Evolutionary conservation across 2,329 filamentous ascomycete genomes (phyloP).

Genomic region (Cordyceps tenuipes): DNA sequence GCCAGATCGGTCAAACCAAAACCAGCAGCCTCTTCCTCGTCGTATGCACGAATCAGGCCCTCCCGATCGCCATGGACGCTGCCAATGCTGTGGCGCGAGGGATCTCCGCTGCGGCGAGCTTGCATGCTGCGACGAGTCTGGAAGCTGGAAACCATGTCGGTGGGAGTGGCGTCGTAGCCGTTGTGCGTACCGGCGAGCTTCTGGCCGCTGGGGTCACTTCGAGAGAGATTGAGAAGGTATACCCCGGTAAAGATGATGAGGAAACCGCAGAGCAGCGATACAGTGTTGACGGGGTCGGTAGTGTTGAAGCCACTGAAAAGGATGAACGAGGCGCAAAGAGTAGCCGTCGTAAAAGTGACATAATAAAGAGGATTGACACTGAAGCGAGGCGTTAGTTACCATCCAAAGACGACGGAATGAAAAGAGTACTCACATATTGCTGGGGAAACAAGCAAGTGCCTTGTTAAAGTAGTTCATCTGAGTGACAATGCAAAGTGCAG

Average conservation of each 20-base stretch:
- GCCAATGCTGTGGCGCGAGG: slow-evolving; percentile 55
- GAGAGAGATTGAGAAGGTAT: slow-evolving; percentile 92
- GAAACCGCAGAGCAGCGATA: slow-evolving; percentile 88
- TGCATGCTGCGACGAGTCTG: slow-evolving; percentile 94
- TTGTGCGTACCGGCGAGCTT: slow-evolving; percentile 52
- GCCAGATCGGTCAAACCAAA: slow-evolving; percentile 74
- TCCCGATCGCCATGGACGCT: slow-evolving; percentile 63
- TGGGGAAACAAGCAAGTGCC: slow-evolving; percentile 90
- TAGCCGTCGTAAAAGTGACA: slow-evolving; percentile 93
- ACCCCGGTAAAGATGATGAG: slow-evolving; percentile 92
- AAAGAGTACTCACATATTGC: slow-evolving; percentile 69
- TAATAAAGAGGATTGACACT: slow-evolving; percentile 97
- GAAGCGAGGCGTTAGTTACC: slow-evolving; percentile 13
- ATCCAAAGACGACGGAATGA: slow-evolving; percentile 13
- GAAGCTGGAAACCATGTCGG: slow-evolving; percentile 81
- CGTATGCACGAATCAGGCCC: slow-evolving; percentile 80
- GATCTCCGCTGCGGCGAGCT: slow-evolving; percentile 63
- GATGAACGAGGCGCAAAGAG: slow-evolving; percentile 89
- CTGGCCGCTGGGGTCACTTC: slow-evolving; percentile 77
- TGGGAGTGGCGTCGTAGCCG: slow-evolving; percentile 72
- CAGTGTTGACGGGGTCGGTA: slow-evolving; percentile 79
- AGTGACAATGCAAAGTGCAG: slow-evolving; percentile 85
- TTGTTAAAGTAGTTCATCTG: slow-evolving; percentile 99
- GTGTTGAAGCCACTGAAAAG: slow-evolving; percentile 96
- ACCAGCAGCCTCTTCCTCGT: slow-evolving; percentile 66